These are phyloP conservation scores for Citropsis articulata DNA, from an alignment of 345 rosid species.

Conservation along the genomic window DNA sequence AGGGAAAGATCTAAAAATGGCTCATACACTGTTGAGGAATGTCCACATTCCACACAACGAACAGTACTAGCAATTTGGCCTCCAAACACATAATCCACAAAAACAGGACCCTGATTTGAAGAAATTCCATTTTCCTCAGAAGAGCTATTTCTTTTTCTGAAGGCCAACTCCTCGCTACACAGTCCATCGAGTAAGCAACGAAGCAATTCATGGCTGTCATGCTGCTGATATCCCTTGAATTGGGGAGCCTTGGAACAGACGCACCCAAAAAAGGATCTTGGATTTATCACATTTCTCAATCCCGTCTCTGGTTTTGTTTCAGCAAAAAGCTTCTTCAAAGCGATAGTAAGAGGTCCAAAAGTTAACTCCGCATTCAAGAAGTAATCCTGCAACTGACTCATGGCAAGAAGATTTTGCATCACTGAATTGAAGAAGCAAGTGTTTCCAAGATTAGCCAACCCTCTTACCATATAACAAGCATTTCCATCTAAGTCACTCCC, in stretches of 20 bases:
- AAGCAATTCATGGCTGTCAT: slow-evolving; percentile 95
- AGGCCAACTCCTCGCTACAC: slow-evolving; percentile 70
- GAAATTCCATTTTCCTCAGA: slow-evolving; percentile 32
- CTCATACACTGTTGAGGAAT: slow-evolving; percentile 84
- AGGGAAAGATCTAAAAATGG: slow-evolving; percentile 94
- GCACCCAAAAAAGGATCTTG: slow-evolving; percentile 60
- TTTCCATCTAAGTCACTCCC: slow-evolving; percentile 39
- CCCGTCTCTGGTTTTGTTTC: slow-evolving; percentile 67
- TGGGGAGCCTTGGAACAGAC: slow-evolving; percentile 84
- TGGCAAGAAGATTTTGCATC: slow-evolving; percentile 82
- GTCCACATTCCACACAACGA: slow-evolving; percentile 79
- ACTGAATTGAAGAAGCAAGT: slow-evolving; percentile 97
- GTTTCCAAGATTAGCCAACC: slow-evolving; percentile 91
- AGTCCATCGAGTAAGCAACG: slow-evolving; percentile 78
- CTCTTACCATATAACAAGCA: slow-evolving; percentile 60
- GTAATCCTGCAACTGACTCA: slow-evolving; percentile 53
- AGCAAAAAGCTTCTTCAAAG: slow-evolving; percentile 69
- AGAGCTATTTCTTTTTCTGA: slow-evolving; percentile 41
- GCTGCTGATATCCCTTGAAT: slow-evolving; percentile 91
- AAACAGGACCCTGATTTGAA: slow-evolving; percentile 42
- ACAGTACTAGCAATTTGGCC: slow-evolving; percentile 88
- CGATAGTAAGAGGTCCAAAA: slow-evolving; percentile 55
- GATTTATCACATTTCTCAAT: slow-evolving; percentile 63
- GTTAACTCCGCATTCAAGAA: slow-evolving; percentile 48
- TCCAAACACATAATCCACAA: slow-evolving; percentile 79